These are phyloP conservation scores for Tephrocybe sp. DNA, from an alignment of 768 basidiomycete species.

Conservation along the genomic window DNA sequence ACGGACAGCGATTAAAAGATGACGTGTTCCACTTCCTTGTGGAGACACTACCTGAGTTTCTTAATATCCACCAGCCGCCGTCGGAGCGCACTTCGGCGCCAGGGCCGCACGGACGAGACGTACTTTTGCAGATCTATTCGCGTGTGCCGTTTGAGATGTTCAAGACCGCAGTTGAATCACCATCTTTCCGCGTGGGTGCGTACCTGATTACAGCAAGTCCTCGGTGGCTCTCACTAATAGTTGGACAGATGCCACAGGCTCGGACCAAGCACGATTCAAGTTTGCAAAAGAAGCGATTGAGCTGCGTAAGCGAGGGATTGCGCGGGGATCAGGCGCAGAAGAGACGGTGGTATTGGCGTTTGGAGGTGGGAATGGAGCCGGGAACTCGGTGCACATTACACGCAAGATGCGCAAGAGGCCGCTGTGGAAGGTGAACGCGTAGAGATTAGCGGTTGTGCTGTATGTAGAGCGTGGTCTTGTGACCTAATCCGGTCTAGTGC, in stretches of 20 bases:
- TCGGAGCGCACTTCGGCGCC: slow-evolving; percentile 36
- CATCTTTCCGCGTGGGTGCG: slow-evolving; percentile 75
- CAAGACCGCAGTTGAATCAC: slow-evolving; percentile 77
- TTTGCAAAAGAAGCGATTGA: slow-evolving; percentile 91
- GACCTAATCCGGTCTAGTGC: slow-evolving; percentile 24
- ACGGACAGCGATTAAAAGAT: slow-evolving; percentile 71
- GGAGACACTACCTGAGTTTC: slow-evolving; percentile 64
- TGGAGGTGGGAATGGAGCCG: slow-evolving; percentile 64
- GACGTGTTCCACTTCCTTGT: slow-evolving; percentile 80
- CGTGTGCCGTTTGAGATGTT: slow-evolving; percentile 86
- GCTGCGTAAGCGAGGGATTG: slow-evolving; percentile 73
- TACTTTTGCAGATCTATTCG: slow-evolving; percentile 71
- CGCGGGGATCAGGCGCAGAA: slow-evolving; percentile 68
- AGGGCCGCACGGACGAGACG: slow-evolving; percentile 58
- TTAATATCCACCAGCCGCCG: slow-evolving; percentile 47
- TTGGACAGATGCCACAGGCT: slow-evolving; percentile 43
- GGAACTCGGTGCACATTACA: slow-evolving; percentile 82
- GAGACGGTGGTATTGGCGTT: slow-evolving; percentile 93
- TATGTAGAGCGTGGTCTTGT: slow-evolving; percentile 24
- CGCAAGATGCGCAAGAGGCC: slow-evolving; percentile 83
- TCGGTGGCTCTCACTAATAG: slow-evolving; percentile 17
- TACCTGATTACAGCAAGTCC: not conserved
- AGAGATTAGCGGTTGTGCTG: slow-evolving; percentile 25
- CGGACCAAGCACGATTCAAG: slow-evolving; percentile 85
- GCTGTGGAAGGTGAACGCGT: slow-evolving; percentile 80